Conservation (phyloP, 2,329 filamentous ascomycete genomes). For the Orbilia quercus region DNA sequence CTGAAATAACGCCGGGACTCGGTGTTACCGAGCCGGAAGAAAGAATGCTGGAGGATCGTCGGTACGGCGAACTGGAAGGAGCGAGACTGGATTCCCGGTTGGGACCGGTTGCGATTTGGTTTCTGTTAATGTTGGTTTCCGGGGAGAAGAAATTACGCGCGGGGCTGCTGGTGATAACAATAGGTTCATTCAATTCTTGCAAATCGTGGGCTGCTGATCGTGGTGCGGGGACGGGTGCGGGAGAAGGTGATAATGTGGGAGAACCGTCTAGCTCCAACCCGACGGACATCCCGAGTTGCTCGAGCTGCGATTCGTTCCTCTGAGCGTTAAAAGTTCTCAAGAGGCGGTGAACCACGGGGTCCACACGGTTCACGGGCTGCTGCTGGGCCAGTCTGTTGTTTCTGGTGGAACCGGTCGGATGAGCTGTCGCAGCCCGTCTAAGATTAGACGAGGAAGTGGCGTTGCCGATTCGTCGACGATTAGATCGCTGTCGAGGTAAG, state of each 20-base stretch:
- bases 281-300: conserved; percentile 44
- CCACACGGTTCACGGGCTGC: conserved; percentile 21
- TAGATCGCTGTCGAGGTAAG: conserved; percentile 38
- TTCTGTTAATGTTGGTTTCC: conserved; percentile 5
- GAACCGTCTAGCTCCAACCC: conserved; percentile 6
- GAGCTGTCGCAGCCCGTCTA: conserved; percentile 37
- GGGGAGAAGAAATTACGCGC: conserved; percentile 21
- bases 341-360: conserved; percentile 42
- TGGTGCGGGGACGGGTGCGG: conserved; percentile 16
- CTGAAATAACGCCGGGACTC: conserved; percentile 5
- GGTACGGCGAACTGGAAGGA: conserved; percentile 13
- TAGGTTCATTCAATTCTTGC: conserved; percentile 50
- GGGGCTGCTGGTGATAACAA: conserved; percentile 46
- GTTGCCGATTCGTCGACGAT: conserved; percentile 38
- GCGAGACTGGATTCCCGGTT: conserved; percentile 22
- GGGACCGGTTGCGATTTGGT: neutral
- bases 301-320: conserved; percentile 49
- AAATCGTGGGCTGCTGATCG: conserved; percentile 44
- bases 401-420: conserved; percentile 21
- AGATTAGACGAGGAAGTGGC: conserved; percentile 48
- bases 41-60: conserved; percentile 20
- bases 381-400: conserved; percentile 15
- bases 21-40: conserved; percentile 6
- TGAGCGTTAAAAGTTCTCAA: conserved; percentile 48
- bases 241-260: conserved; percentile 5